Conservation (phyloP, 257 asterid genomes). For the Solanum stenotomum region DNA sequence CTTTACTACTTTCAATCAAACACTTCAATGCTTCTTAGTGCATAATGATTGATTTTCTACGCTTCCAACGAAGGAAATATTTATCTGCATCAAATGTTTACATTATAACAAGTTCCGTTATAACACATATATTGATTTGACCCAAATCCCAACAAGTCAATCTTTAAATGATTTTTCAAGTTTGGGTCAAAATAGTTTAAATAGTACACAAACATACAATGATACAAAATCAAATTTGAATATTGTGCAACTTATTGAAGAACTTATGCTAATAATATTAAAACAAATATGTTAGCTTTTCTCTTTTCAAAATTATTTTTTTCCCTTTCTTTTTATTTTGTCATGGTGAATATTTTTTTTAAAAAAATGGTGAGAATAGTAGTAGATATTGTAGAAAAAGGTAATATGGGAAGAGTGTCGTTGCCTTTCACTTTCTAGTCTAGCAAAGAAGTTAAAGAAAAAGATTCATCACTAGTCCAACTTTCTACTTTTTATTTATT, state of each 20-base stretch:
- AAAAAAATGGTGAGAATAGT: neutral
- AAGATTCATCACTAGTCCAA: neutral
- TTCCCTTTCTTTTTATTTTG: neutral
- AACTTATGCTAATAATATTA: neutral
- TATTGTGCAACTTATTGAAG: neutral
- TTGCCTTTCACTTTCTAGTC: slow-evolving; percentile 10
- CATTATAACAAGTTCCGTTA: fast-evolving
- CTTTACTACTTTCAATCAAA: neutral
- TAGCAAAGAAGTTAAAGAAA: neutral
- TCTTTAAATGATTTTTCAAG: neutral
- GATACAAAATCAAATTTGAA: neutral
- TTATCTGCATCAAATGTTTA: neutral
- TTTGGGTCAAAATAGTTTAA: neutral
- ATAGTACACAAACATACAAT: neutral
- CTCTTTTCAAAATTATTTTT: no score
- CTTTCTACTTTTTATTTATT: neutral
- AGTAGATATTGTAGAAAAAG: neutral
- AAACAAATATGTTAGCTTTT: neutral
- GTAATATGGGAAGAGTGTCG: neutral
- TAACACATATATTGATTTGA: neutral
- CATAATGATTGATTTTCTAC: neutral
- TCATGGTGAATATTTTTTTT: neutral
- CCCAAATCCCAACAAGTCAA: neutral
- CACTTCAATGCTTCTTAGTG: neutral
- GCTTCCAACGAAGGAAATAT: neutral